phyloP scores from a whole-genome alignment of 371 early-diverging fungal species.

The Polyrhizophydium stewartii region DNA sequence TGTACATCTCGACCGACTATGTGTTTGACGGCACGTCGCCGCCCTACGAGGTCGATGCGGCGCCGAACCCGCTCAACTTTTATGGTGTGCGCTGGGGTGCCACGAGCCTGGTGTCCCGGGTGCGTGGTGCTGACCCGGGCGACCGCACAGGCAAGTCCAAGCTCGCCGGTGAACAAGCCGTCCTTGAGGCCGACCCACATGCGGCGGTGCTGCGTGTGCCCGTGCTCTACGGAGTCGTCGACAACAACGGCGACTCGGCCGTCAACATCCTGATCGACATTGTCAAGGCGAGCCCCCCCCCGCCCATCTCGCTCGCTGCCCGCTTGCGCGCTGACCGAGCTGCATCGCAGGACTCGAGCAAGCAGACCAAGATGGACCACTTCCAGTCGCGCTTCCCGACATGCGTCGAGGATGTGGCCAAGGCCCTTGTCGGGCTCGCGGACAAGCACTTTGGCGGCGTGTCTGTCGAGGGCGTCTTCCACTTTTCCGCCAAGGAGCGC shows the following conservation, averaged over 20 bases:
- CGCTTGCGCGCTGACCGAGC: not conserved
- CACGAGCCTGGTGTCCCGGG: not conserved
- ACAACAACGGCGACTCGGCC: constrained; percentile 70
- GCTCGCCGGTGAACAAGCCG: constrained; percentile 67
- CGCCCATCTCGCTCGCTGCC: constrained; percentile 8
- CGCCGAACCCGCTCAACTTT: constrained; percentile 73
- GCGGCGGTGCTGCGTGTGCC: constrained; percentile 77
- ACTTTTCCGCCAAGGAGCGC: constrained; percentile 60
- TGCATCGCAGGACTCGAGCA: constrained; percentile 7
- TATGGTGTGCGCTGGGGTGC: constrained; percentile 47
- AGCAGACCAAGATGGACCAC: constrained; percentile 61
- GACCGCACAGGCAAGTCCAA: constrained; percentile 59
- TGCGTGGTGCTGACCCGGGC: no score
- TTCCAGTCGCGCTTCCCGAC: constrained; percentile 73
- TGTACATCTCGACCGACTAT: constrained; percentile 89
- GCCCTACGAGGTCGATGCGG: constrained; percentile 67
- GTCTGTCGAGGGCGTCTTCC: constrained; percentile 52
- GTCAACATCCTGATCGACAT: constrained; percentile 67
- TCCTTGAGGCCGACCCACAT: constrained; percentile 45
- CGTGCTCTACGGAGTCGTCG: constrained; percentile 69
- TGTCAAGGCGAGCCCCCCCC: constrained; percentile 43
- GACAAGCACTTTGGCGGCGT: no score
- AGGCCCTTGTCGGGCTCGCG: constrained; percentile 9
- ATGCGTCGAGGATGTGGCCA: constrained; percentile 42
- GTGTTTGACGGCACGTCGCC: constrained; percentile 84